A percentile compares a stretch with the other conserved stretches of the same genome.
These are phyloP conservation scores for Tylopilus subfusipes DNA, from an alignment of 768 basidiomycete genomes.

Conservation along the genomic window DNA sequence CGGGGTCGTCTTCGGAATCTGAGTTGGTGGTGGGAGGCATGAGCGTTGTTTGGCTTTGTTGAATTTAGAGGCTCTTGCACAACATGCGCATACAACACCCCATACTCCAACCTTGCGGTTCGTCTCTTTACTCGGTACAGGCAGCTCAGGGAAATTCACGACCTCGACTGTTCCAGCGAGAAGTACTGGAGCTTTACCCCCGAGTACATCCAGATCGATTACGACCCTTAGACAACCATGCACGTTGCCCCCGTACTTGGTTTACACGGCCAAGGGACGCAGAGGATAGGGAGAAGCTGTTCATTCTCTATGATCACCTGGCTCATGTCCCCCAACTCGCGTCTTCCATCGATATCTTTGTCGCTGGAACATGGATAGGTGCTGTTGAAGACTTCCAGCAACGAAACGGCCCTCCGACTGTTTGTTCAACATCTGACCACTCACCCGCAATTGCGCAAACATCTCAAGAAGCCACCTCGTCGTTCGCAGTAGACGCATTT, in stretches of 20 bases:
- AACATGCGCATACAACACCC: slow-evolving; percentile 19
- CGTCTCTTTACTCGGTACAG: background rate
- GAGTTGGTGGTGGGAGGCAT: slow-evolving; percentile 33
- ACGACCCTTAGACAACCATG: too few species aligned
- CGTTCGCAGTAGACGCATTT: background rate
- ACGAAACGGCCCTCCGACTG: too few species aligned
- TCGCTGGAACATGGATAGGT: too few species aligned
- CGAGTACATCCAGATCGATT: too few species aligned
- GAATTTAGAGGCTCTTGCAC: slow-evolving; percentile 19
- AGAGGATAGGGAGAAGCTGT: too few species aligned
- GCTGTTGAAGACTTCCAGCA: too few species aligned
- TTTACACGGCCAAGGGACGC: too few species aligned
- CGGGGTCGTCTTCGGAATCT: slow-evolving; percentile 61
- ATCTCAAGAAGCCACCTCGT: background rate
- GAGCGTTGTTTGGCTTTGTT: slow-evolving; percentile 29
- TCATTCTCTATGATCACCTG: background rate
- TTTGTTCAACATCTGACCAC: too few species aligned
- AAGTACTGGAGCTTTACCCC: too few species aligned
- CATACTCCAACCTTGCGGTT: too few species aligned
- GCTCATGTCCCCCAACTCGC: background rate
- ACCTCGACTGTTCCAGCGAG: too few species aligned
- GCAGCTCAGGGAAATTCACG: background rate
- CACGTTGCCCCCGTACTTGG: too few species aligned
- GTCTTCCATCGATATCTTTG: background rate
- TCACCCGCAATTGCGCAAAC: background rate